phyloP scores from a whole-genome alignment of 495 filamentous ascomycete species.

The Neurospora sp. region DNA sequence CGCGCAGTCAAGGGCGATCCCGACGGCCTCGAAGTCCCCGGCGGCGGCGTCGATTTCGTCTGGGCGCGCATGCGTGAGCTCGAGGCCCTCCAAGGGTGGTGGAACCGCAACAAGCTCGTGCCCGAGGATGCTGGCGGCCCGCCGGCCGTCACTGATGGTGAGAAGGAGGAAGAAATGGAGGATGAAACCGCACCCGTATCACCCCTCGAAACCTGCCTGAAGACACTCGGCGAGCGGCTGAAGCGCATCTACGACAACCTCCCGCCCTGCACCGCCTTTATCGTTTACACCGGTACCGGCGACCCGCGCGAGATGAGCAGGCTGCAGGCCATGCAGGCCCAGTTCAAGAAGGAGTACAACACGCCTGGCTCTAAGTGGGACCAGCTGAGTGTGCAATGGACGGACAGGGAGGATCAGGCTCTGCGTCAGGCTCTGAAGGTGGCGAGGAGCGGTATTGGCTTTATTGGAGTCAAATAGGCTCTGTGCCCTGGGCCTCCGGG shows the following conservation, averaged over 20 bases:
- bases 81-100: constrained; percentile 75
- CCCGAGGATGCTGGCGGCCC: constrained; percentile 7
- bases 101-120: constrained; percentile 46
- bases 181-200: constrained; percentile 15
- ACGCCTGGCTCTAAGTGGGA: constrained; percentile 72
- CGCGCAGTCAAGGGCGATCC: constrained; percentile 59
- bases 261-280: constrained; percentile 73
- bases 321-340: constrained; percentile 61
- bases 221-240: constrained; percentile 45
- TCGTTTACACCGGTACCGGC: constrained; percentile 83
- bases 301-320: constrained; percentile 71
- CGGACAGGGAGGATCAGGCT: constrained; percentile 73
- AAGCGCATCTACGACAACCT: constrained; percentile 61
- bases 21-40: constrained; percentile 50
- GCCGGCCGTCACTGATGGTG: constrained; percentile 5
- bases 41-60: constrained; percentile 71
- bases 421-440: constrained; percentile 57
- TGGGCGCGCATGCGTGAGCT: constrained; percentile 84
- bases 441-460: constrained; percentile 71
- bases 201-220: constrained; percentile 40
- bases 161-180: neutral
- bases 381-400: constrained; percentile 80
- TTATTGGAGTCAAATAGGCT: constrained; percentile 62
- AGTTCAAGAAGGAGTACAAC: constrained; percentile 67
- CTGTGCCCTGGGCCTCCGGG: neutral